These are phyloP conservation scores for Phylloporus rhodoxanthus DNA, from an alignment of 768 basidiomycete species.

Conservation along the genomic window DNA sequence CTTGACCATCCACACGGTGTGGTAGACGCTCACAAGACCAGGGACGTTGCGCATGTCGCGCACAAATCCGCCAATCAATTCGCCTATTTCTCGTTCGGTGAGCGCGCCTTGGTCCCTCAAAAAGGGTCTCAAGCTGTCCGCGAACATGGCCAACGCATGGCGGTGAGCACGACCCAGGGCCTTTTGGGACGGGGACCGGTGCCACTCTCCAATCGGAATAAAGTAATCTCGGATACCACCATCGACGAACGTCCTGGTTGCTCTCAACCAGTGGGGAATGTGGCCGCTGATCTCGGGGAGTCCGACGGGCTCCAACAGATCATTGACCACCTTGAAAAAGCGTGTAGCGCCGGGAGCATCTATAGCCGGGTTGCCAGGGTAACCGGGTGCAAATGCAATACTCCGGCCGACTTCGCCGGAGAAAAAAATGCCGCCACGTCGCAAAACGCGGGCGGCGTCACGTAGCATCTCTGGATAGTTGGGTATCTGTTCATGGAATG, in stretches of 20 bases:
- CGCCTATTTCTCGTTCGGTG: constrained; percentile 32
- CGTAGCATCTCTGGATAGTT: constrained; percentile 48
- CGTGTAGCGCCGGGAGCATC: constrained; percentile 23
- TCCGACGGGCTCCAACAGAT: constrained; percentile 33
- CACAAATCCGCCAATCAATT: constrained; percentile 37
- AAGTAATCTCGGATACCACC: constrained; percentile 31
- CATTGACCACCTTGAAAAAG: constrained; percentile 39
- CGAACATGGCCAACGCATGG: constrained; percentile 36
- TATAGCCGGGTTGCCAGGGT: constrained; percentile 20
- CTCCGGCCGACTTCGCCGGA: constrained; percentile 55
- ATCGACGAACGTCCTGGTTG: constrained; percentile 37
- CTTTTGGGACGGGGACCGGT: constrained; percentile 28
- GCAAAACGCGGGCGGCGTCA: constrained; percentile 60
- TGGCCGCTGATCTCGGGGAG: constrained; percentile 34
- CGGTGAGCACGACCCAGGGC: constrained; percentile 41
- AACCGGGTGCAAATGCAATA: constrained; percentile 36
- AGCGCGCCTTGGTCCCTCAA: constrained; percentile 37
- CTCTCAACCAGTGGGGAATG: constrained; percentile 35
- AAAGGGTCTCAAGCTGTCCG: constrained; percentile 45
- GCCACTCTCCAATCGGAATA: constrained; percentile 60
- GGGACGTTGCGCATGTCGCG: constrained; percentile 41
- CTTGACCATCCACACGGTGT: constrained; percentile 44
- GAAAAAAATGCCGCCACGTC: constrained; percentile 65
- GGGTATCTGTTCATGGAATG: constrained; percentile 38
- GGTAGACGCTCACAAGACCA: constrained; percentile 46